A percentile compares a stretch with the other conserved stretches of the same genome.
Conservation (phyloP, 805 yeast species). For the Scheffersomyces lignosus region DNA sequence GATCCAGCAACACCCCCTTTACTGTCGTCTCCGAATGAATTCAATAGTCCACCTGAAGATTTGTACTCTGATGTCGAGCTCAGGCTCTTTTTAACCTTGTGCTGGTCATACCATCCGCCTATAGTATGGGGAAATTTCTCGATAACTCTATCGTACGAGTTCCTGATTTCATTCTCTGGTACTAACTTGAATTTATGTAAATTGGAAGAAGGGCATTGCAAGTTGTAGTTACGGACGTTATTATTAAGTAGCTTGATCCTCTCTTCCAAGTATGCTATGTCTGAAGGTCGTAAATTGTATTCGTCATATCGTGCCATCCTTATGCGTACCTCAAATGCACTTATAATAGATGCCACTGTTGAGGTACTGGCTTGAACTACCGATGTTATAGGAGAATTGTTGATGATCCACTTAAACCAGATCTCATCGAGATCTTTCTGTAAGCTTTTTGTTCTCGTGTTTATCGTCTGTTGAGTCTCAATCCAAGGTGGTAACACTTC, state of each 20-base stretch:
- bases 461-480: slow-evolving; percentile 66
- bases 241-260: slow-evolving; percentile 22
- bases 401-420: slow-evolving; percentile 15
- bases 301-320: not conserved
- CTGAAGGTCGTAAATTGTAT: slow-evolving; percentile 1
- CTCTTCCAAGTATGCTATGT: slow-evolving; percentile 19
- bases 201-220: slow-evolving; percentile 37
- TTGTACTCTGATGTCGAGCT: not conserved
- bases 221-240: slow-evolving; percentile 33
- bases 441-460: slow-evolving; percentile 46
- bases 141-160: slow-evolving; percentile 16
- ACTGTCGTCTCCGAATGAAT: slow-evolving; percentile 7
- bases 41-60: slow-evolving; percentile 4
- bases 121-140: slow-evolving; percentile 11
- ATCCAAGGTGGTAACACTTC: slow-evolving; percentile 90
- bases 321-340: not conserved
- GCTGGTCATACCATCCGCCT: slow-evolving; percentile 14
- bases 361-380: not conserved
- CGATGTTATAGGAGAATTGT: slow-evolving; percentile 4
- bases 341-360: not conserved
- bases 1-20: slow-evolving; percentile 10
- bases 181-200: slow-evolving; percentile 40
- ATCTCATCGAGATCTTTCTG: slow-evolving; percentile 42
- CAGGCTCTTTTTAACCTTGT: slow-evolving; percentile 2
- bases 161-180: slow-evolving; percentile 24